phyloP scores from a whole-genome alignment of 805 yeast genomes.

The Torulaspora microellipsoides region DNA sequence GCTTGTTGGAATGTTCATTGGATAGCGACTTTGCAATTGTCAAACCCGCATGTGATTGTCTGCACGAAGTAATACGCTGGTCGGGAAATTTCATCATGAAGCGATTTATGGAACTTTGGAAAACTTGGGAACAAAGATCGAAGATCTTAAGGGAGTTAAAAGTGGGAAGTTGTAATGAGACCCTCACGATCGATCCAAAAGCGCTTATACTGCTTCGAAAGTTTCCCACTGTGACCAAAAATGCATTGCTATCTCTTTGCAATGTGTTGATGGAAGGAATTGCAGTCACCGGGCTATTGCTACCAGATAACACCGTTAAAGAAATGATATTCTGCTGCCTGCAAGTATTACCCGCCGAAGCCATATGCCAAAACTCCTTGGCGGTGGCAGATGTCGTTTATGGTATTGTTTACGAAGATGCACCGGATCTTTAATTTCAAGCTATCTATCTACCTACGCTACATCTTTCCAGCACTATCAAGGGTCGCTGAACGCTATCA shows the following conservation, averaged over 20 bases:
- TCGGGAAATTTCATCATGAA: conserved; percentile 28
- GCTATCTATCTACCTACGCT: no score
- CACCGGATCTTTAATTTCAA: not conserved
- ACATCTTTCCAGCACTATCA: no score
- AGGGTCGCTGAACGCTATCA: no score
- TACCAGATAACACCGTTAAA: conserved; percentile 20
- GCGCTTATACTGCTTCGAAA: conserved; percentile 3
- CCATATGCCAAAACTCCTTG: conserved; percentile 17
- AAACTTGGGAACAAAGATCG: conserved; percentile 14
- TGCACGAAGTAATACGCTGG: conserved; percentile 18
- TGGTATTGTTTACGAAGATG: conserved; percentile 4
- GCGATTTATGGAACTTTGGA: conserved; percentile 31
- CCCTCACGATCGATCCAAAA: not conserved
- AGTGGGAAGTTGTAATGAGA: not conserved
- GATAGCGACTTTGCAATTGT: conserved; percentile 23
- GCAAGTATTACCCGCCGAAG: conserved; percentile 20
- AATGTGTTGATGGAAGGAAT: conserved; percentile 28
- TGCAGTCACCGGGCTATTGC: conserved; percentile 17
- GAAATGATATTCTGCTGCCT: conserved; percentile 26
- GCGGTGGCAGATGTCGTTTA: conserved; percentile 24
- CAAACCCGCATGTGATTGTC: conserved; percentile 22
- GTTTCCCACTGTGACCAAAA: conserved; percentile 23
- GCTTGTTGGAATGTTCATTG: conserved; percentile 18
- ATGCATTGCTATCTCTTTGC: conserved; percentile 20
- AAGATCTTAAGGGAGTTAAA: conserved; percentile 13